These are phyloP conservation scores for Brasilioporus rufonigricans DNA, from an alignment of 768 basidiomycete genomes.

Conservation along the genomic window DNA sequence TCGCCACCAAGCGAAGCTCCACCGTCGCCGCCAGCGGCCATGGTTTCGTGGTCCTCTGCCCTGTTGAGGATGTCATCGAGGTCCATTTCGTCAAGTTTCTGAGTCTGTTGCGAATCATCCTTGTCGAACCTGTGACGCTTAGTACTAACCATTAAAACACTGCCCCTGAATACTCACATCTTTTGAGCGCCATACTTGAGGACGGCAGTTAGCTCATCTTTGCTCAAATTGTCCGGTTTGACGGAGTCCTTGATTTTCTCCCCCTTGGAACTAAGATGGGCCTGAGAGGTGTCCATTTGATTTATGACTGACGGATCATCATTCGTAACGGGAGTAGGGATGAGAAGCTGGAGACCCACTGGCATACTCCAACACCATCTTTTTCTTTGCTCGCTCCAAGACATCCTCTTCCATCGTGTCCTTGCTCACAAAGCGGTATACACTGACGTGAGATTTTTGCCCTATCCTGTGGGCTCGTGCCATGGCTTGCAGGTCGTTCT, in stretches of 20 bases:
- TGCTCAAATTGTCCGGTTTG: slow-evolving; percentile 84
- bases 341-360: slow-evolving; percentile 58
- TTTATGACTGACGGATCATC: slow-evolving; percentile 77
- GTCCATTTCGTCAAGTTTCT: slow-evolving; percentile 99
- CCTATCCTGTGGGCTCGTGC: slow-evolving; percentile 98
- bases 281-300: slow-evolving; percentile 99
- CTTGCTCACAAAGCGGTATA: slow-evolving; percentile 97
- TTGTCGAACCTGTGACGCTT: slow-evolving; percentile 79
- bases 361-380: slow-evolving; percentile 99
- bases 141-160: slow-evolving; percentile 6
- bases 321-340: slow-evolving; percentile 11
- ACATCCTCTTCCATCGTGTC: slow-evolving; percentile 99
- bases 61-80: slow-evolving; percentile 96
- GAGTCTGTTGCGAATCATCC: slow-evolving; percentile 87
- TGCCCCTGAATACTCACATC: slow-evolving; percentile 56
- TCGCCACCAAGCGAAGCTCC: slow-evolving; percentile 97
- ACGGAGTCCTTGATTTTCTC: slow-evolving; percentile 59
- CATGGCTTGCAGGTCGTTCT: slow-evolving; percentile 99
- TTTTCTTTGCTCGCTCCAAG: slow-evolving; percentile 95
- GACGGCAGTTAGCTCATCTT: slow-evolving; percentile 95
- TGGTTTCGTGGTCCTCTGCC: slow-evolving; percentile 96
- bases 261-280: slow-evolving; percentile 85
- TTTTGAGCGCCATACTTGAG: slow-evolving; percentile 99
- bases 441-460: slow-evolving; percentile 97
- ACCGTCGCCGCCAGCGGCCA: slow-evolving; percentile 75